These are phyloP conservation scores for Verbascum thapsus DNA, from an alignment of 257 asterid genomes.

Conservation along the genomic window DNA sequence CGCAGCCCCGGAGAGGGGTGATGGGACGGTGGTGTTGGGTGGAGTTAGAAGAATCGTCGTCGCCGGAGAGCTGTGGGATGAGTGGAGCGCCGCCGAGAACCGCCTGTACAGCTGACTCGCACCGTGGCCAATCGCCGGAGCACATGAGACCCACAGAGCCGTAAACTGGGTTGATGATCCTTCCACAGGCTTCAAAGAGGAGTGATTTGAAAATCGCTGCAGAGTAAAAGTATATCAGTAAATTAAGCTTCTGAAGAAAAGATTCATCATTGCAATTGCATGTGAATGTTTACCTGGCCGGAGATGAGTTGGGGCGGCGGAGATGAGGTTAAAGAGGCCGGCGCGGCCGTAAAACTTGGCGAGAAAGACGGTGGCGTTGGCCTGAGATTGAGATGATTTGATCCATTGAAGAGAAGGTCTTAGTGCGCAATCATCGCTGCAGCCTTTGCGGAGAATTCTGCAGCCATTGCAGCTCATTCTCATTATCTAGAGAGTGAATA, in stretches of 20 bases:
- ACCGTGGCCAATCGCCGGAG: slow-evolving; percentile 67
- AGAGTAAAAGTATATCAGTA: background rate
- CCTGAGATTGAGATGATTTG: slow-evolving; percentile 67
- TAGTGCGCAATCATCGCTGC: slow-evolving; percentile 58
- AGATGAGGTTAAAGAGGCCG: slow-evolving; percentile 74
- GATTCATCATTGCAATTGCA: too few relatives aligned
- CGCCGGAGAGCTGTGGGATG: slow-evolving; percentile 33
- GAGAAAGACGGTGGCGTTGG: slow-evolving; percentile 79
- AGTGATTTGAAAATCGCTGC: slow-evolving; percentile 66
- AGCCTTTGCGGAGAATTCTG: slow-evolving; percentile 83
- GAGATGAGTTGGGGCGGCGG: slow-evolving; percentile 63
- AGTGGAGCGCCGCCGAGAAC: slow-evolving; percentile 57
- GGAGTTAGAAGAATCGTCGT: slow-evolving; percentile 8
- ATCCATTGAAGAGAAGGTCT: slow-evolving; percentile 75
- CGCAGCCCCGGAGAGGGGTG: slow-evolving; percentile 50
- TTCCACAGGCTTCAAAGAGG: slow-evolving; percentile 82
- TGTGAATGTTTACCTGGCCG: slow-evolving; percentile 52
- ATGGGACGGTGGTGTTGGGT: slow-evolving; percentile 23
- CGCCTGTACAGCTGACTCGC: slow-evolving; percentile 75
- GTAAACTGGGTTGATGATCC: slow-evolving; percentile 71
- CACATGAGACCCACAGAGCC: slow-evolving; percentile 73
- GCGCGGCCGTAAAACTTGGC: slow-evolving; percentile 92
- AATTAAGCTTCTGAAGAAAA: too few relatives aligned
- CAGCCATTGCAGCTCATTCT: slow-evolving; percentile 91
- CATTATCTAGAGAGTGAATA: slow-evolving; percentile 18